These are phyloP conservation scores for Pleurotus tuoliensis DNA, from an alignment of 768 basidiomycete genomes.

Conservation along the genomic window DNA sequence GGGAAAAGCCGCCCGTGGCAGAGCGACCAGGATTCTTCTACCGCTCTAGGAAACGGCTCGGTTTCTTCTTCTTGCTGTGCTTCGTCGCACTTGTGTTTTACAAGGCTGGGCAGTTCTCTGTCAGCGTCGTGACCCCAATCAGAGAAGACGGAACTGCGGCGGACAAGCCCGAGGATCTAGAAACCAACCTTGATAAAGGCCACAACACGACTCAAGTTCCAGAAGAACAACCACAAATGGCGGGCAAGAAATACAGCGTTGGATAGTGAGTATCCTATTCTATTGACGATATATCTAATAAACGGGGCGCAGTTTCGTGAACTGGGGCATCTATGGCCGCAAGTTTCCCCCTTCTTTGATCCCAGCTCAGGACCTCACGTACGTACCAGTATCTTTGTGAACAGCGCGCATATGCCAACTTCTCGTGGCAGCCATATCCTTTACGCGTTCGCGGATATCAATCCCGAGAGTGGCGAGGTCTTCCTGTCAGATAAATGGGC, in stretches of 20 bases:
- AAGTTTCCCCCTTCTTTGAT: conserved; percentile 87
- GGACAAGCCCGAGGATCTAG: conserved; percentile 3
- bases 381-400: conserved; percentile 22
- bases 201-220: neutral
- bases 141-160: neutral
- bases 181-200: neutral
- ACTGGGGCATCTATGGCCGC: conserved; percentile 94
- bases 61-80: conserved; percentile 25
- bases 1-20: neutral
- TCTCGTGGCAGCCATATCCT: conserved; percentile 64
- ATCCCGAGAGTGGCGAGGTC: conserved; percentile 81
- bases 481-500: conserved; percentile 89
- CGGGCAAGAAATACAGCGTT: conserved; percentile 64
- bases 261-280: conserved; percentile 60
- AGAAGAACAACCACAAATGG: conserved; percentile 18
- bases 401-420: conserved; percentile 8
- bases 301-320: conserved; percentile 55
- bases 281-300: neutral
- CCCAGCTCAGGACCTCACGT: conserved; percentile 85
- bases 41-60: conserved; percentile 18
- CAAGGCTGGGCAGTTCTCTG: conserved; percentile 29
- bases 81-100: conserved; percentile 29
- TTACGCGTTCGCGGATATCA: conserved; percentile 91
- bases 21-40: neutral
- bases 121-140: neutral